Evolutionary conservation across 352 stramenopile genomes (phyloP), one percentile per base, ranked within the genome.

Genomic region (Pythium aquatile): DNA sequence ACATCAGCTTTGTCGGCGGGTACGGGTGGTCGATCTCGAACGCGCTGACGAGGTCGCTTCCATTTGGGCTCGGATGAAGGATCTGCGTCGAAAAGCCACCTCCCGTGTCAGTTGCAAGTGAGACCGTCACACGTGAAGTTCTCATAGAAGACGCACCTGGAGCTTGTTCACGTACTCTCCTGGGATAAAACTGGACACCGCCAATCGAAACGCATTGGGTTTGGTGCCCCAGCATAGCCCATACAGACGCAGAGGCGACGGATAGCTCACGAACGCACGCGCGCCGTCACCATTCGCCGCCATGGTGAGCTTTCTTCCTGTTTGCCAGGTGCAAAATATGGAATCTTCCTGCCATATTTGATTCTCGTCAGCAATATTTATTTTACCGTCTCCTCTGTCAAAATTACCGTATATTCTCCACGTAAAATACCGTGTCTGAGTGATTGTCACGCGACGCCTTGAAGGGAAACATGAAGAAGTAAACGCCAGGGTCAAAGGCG

Each of bases 91-190:
- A 44, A 17, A 26, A 9, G 16, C 8, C 32, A 35, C 5, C 20
- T 24, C 20, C 20, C 32, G 32, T 9, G 32, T 35, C 32, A 35
- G 32, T 9, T 9, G 32, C 32, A 35, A 35, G 32, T 9, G 32
- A 35, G 32, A 35, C 32, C 5, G 32, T 9, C 32, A 5, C 32
- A 35, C 32, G 32, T 24, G 20, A 24, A 35, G 5, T 13, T 13
- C n/a, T 17, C 14, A 24, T 13, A 26, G 20, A 20, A 11, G 20
- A 3, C 68, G 61, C 56, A 96, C 83, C 81, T 94, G 79, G n/a
- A 96, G 80, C 53, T 93, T 93, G 76, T 96, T 96, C 56, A 85
- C 78, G 70, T 96, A 96, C 68, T 93, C 85, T 55, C 85, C 85
- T 3, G 79, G 69, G 54, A 94, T 93, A 70, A 92, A 92, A 6